Conservation (phyloP, 2,329 filamentous ascomycete genomes). For the Penicillium sp. region DNA sequence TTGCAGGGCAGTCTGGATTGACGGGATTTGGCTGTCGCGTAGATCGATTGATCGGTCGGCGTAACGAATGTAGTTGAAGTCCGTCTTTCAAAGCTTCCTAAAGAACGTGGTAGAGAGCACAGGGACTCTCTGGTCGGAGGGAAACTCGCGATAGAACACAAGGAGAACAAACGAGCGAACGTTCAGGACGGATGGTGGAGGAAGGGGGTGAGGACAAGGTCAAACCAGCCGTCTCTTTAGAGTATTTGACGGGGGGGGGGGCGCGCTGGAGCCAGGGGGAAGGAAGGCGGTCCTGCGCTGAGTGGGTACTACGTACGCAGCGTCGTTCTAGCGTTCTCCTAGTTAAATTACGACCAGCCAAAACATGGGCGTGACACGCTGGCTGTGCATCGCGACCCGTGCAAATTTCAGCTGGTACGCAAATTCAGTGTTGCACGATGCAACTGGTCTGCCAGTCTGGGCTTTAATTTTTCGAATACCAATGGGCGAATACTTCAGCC, state of each 20-base stretch:
- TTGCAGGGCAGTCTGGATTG: not conserved
- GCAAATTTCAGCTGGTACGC: not conserved
- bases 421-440: not conserved
- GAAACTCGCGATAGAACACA: conserved; percentile 26
- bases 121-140: conserved; percentile 38
- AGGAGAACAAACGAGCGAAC: conserved; percentile 15
- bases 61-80: not conserved
- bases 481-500: not conserved
- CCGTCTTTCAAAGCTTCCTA: conserved; percentile 26
- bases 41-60: not conserved
- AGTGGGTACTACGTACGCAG: not conserved
- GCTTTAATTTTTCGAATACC: not conserved
- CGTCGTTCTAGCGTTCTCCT: not conserved
- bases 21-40: not conserved
- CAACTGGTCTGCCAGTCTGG: not conserved
- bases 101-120: conserved; percentile 39
- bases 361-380: not conserved
- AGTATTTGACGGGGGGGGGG: no score
- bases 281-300: no score
- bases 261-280: not conserved
- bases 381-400: not conserved
- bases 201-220: conserved; percentile 21
- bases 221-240: conserved; percentile 1
- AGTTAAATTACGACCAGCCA: not conserved
- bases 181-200: conserved; percentile 22